phyloP scores from a whole-genome alignment of 441 rosid species.

The Euphorbia corollata region DNA sequence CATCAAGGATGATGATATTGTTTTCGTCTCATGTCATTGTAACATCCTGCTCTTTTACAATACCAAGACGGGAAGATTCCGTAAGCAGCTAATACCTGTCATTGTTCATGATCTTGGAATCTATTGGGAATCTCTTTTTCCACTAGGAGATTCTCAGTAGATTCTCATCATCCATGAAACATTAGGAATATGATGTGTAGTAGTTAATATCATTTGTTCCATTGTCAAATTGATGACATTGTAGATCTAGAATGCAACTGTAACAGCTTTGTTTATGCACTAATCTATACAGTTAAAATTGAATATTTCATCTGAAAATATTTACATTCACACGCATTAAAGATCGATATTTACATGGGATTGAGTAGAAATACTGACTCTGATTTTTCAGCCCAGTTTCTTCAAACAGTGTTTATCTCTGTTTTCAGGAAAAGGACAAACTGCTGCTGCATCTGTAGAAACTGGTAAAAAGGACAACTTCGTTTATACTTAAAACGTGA shows the following conservation, averaged over 20 bases:
- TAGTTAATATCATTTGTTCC: background rate
- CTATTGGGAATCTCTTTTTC: conserved; percentile 12
- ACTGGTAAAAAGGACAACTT: conserved; percentile 32
- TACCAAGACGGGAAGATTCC: background rate
- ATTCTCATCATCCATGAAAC: background rate
- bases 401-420: conserved; percentile 24
- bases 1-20: conserved; percentile 5
- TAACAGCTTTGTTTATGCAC: background rate
- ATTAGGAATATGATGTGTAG: background rate
- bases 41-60: background rate
- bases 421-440: conserved; percentile 55
- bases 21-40: conserved; percentile 5
- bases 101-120: background rate
- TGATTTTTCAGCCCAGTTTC: background rate
- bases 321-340: background rate
- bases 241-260: background rate
- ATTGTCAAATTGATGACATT: background rate
- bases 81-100: background rate
- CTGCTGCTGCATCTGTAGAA: conserved; percentile 83
- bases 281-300: conserved; percentile 2
- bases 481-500: background rate
- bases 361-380: background rate
- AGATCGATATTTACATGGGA: conserved; percentile 16
- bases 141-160: background rate
- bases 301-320: background rate